Base-by-base conservation (phyloP, 768 basidiomycete species). In the Russula abietina region DNA sequence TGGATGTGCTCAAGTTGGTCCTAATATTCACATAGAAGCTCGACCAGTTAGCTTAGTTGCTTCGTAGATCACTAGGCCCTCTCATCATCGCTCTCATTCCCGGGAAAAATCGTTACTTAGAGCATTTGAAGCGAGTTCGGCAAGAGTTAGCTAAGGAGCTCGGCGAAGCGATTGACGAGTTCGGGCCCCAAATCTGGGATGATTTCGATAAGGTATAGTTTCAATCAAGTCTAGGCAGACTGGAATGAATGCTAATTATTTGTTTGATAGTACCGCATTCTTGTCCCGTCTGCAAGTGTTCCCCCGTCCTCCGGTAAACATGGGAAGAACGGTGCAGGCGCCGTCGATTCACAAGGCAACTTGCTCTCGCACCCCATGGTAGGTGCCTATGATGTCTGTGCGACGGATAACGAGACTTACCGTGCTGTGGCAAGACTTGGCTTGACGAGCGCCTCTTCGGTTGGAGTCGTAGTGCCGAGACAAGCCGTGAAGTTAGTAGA, bases 1-100 rank as follows among this genome's bases (percentile, higher is more conserved):
- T 96, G 84, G 95, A 98, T 69, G 93, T 98, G 26, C 80, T 94
- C 60, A 97, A 97, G 94, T 95, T 67, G 69, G 89, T 76, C 22
- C 5, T 39, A 9, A 48, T 38, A 10, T 54, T 33, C 41, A 36
- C 32, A n/a, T n/a, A 8, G 65, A 36, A 22, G 28, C 36, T 16
- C 56, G 48, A 61, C 70, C 16, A 57, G 58, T 16, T 50, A 46
- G 56, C 62, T 65, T 22, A 19, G 57, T 46, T 53, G 28, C 43
- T 61, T 41, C 45, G 24, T 52, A 96, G 93, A 72, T 97, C 95
- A 22, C 79, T 98, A 22, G 84, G 90, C 33, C 95, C 95, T n/a
- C 80, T 98, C 45, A 78, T 97, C 69, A 80, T 97, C 63, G 86
- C 92, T 11, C 79, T 97, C 24, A 79, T 92, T 50, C 95, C 95